These are phyloP conservation scores for Erodium maritimum DNA, from an alignment of 345 rosid species.

Conservation along the genomic window DNA sequence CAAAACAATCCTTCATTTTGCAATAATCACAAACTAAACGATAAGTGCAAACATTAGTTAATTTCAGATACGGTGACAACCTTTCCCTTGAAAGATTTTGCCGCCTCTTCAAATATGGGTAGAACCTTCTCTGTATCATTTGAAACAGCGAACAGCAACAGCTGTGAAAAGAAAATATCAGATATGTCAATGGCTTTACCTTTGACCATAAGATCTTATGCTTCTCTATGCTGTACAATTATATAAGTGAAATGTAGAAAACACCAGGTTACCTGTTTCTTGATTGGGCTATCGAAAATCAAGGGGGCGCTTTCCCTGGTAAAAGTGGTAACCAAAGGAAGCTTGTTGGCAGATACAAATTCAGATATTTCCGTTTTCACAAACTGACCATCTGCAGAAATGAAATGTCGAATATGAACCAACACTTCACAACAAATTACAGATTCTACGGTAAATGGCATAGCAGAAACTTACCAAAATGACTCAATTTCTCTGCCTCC, in stretches of 20 bases:
- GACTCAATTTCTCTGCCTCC: slow-evolving; percentile 74
- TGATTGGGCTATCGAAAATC: slow-evolving; percentile 76
- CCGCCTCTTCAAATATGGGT: slow-evolving; percentile 61
- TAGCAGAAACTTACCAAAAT: slow-evolving; percentile 51
- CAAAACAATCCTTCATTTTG: background rate
- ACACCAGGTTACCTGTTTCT: slow-evolving; percentile 55
- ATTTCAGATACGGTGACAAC: slow-evolving; percentile 20
- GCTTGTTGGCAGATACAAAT: slow-evolving; percentile 72
- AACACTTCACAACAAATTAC: background rate
- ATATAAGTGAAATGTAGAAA: background rate
- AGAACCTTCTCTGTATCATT: slow-evolving; percentile 63
- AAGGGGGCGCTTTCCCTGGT: slow-evolving; percentile 68
- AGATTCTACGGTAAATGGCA: background rate
- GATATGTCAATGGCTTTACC: background rate
- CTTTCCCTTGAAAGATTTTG: slow-evolving; percentile 87
- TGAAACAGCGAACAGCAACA: slow-evolving; percentile 56
- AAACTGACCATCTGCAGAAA: slow-evolving; percentile 71
- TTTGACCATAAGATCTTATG: background rate
- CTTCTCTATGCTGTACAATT: background rate
- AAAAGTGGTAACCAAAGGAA: slow-evolving; percentile 71
- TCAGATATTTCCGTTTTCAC: slow-evolving; percentile 55
- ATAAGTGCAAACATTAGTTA: background rate
- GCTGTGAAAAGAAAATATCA: slow-evolving; percentile 29
- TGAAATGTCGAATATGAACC: background rate
- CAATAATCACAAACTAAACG: background rate